Conservation (phyloP, 1,284 basidiomycete genomes). For the Tylopilus orsonianus region DNA sequence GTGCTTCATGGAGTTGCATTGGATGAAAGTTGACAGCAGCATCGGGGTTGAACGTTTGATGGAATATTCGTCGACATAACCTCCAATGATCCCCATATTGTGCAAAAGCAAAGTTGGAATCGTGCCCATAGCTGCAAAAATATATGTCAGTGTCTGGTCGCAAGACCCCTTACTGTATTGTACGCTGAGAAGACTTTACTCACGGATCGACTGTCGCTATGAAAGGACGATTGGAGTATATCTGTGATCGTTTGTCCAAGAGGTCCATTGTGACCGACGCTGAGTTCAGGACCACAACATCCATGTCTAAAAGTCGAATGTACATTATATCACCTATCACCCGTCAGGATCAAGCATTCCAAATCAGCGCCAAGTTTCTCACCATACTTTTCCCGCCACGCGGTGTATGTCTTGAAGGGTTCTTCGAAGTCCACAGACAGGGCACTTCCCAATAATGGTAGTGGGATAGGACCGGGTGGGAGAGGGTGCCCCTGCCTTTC, state of each 20-base stretch:
- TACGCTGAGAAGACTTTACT: constrained; percentile 1
- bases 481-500: constrained; percentile 15
- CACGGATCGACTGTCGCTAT: constrained; percentile 18
- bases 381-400: constrained; percentile 24
- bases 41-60: constrained; percentile 11
- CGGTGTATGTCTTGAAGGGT: constrained; percentile 20
- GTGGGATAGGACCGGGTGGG: constrained; percentile 16
- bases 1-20: constrained; percentile 20
- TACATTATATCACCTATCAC: constrained; percentile 26
- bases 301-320: constrained; percentile 17
- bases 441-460: constrained; percentile 19
- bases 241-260: constrained; percentile 22
- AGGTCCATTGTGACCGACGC: constrained; percentile 12
- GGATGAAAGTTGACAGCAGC: constrained; percentile 6
- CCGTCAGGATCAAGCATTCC: not conserved
- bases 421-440: constrained; percentile 14
- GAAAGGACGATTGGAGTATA: constrained; percentile 25
- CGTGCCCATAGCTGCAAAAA: constrained; percentile 18
- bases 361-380: not conserved
- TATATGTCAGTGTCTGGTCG: not conserved
- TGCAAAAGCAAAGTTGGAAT: constrained; percentile 11
- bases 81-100: constrained; percentile 19
- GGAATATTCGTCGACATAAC: constrained; percentile 19
- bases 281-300: constrained; percentile 25
- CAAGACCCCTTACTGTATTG: not conserved